Percentiles rank a stretch among this genome's conserved stretches.
phyloP scores from a whole-genome alignment of 2,329 filamentous ascomycete species.

The Trichoderma cornu-damae region DNA sequence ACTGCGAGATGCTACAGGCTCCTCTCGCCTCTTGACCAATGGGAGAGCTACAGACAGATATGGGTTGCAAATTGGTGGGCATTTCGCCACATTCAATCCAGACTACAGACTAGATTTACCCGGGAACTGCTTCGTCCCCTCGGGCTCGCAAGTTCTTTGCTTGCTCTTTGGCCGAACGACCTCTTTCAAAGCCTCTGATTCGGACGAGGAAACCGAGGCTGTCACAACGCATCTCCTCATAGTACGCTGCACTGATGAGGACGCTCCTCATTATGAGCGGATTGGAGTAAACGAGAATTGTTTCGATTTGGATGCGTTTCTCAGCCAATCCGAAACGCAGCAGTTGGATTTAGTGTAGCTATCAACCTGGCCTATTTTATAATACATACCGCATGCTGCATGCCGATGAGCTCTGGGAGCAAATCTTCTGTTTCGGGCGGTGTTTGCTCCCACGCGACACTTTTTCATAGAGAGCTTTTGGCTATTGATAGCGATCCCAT shows the following conservation, averaged over 20 bases:
- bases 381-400: too few species aligned
- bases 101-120: constrained; percentile 7
- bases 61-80: neutral
- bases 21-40: neutral
- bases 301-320: constrained; percentile 8
- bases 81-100: neutral
- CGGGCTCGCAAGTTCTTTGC: constrained; percentile 5
- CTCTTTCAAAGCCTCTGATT: neutral
- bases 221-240: neutral
- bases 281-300: neutral
- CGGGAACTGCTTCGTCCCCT: neutral
- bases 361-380: neutral
- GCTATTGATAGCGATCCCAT: neutral
- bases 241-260: neutral
- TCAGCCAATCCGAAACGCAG: neutral
- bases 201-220: neutral
- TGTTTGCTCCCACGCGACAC: neutral
- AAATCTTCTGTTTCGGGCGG: neutral
- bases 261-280: neutral
- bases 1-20: neutral
- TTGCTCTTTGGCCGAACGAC: constrained; percentile 2
- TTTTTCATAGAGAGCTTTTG: neutral
- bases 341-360: constrained; percentile 1
- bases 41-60: neutral
- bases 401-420: too few species aligned